These are phyloP conservation scores for Xylariaceae sp. DNA, from an alignment of 2,329 filamentous ascomycete species.

Conservation along the genomic window DNA sequence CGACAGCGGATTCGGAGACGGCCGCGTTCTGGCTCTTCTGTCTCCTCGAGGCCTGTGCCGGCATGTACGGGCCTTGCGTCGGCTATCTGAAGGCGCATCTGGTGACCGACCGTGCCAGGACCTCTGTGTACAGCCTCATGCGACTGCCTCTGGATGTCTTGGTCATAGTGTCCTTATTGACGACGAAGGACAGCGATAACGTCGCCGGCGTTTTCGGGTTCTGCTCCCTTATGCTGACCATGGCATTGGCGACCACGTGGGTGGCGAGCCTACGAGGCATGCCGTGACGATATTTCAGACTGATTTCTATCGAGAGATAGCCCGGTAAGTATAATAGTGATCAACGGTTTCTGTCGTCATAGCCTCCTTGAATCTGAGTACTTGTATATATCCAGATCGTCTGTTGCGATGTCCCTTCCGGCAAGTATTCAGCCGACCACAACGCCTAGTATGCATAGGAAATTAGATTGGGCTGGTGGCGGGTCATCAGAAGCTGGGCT, in stretches of 20 bases:
- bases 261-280: slow-evolving; percentile 24
- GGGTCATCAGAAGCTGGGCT: no score
- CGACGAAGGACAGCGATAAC: slow-evolving; percentile 35
- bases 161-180: slow-evolving; percentile 39
- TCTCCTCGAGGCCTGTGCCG: slow-evolving; percentile 51
- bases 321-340: no score
- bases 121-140: slow-evolving; percentile 46
- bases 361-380: no score
- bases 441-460: no score
- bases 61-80: slow-evolving; percentile 53
- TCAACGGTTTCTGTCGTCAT: no score
- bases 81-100: slow-evolving; percentile 42
- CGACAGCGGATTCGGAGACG: slow-evolving; percentile 36
- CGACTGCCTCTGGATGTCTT: slow-evolving; percentile 44
- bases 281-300: slow-evolving; percentile 13
- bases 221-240: slow-evolving; percentile 26
- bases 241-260: slow-evolving; percentile 23
- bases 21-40: slow-evolving; percentile 52
- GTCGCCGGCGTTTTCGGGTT: slow-evolving; percentile 22
- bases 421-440: no score
- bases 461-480: no score
- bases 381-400: no score
- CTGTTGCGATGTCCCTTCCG: no score
- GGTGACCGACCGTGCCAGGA: slow-evolving; percentile 46
- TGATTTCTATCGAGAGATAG: background rate